These are phyloP conservation scores for Aspergillus sp. DNA, from an alignment of 2,329 filamentous ascomycete species.

Conservation along the genomic window DNA sequence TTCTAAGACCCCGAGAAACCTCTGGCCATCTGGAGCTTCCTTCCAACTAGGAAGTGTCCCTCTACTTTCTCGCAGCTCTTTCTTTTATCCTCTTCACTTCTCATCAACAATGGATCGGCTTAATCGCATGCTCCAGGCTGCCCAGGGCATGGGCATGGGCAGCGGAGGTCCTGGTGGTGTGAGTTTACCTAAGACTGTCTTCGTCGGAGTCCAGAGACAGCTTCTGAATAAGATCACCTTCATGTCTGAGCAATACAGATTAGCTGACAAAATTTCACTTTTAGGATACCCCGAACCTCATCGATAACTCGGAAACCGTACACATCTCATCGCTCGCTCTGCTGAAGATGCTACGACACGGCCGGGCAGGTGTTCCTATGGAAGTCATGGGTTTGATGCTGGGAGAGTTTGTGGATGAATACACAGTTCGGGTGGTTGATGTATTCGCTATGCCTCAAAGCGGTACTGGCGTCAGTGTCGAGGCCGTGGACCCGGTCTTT, in stretches of 20 bases:
- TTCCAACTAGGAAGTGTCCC: slow-evolving; percentile 32
- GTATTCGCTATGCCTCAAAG: slow-evolving; percentile 99
- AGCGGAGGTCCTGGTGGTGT: slow-evolving; percentile 39
- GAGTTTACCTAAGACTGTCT: slow-evolving; percentile 24
- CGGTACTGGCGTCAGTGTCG: slow-evolving; percentile 95
- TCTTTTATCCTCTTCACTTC: slow-evolving; percentile 16
- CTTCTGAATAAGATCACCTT: neutral
- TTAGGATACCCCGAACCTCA: slow-evolving; percentile 79
- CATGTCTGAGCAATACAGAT: neutral
- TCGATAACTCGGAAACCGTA: slow-evolving; percentile 98
- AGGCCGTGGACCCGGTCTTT: slow-evolving; percentile 97
- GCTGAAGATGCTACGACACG: slow-evolving; percentile 97
- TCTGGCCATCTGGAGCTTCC: slow-evolving; percentile 27
- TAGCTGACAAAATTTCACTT: neutral
- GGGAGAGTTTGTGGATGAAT: slow-evolving; percentile 98
- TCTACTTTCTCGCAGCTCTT: slow-evolving; percentile 16
- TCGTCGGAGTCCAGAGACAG: neutral
- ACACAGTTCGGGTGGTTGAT: slow-evolving; percentile 96
- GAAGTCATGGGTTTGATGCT: slow-evolving; percentile 99
- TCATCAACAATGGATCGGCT: slow-evolving; percentile 76
- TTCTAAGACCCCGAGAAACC: neutral
- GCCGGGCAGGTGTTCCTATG: slow-evolving; percentile 96
- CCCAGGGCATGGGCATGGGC: slow-evolving; percentile 58
- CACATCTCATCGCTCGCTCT: slow-evolving; percentile 98
- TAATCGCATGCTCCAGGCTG: slow-evolving; percentile 79